These are phyloP conservation scores for Podospora appendiculata DNA, from an alignment of 495 filamentous ascomycete species.

Conservation along the genomic window DNA sequence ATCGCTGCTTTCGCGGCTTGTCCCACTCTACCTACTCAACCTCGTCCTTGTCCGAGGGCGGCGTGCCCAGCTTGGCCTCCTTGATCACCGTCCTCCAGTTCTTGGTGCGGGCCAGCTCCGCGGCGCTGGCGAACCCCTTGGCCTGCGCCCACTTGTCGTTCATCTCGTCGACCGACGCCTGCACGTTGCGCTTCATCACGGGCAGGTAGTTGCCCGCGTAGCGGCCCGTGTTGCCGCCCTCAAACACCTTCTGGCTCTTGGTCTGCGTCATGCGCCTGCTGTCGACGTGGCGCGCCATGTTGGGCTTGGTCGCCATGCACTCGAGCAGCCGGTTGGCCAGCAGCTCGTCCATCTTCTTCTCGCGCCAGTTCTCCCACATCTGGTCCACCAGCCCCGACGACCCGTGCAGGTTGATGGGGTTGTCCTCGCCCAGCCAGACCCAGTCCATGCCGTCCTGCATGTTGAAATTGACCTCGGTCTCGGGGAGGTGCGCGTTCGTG, in stretches of 20 bases:
- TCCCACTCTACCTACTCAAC: no score
- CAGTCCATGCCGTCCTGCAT: conserved; percentile 60
- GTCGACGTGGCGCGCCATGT: conserved; percentile 12
- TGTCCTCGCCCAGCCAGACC: conserved; percentile 63
- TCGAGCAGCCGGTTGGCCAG: conserved; percentile 62
- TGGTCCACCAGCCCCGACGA: conserved; percentile 60
- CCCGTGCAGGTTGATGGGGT: conserved; percentile 44
- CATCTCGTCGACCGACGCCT: conserved; percentile 58
- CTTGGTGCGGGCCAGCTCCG: conserved; percentile 33
- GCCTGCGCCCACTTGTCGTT: conserved; percentile 70
- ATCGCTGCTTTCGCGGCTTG: no score
- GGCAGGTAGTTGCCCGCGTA: conserved; percentile 62
- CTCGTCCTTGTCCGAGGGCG: neutral
- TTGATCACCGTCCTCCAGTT: conserved; percentile 26
- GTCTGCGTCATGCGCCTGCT: conserved; percentile 13
- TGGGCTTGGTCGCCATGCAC: conserved; percentile 47
- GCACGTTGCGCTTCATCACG: conserved; percentile 55
- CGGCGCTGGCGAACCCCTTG: conserved; percentile 50
- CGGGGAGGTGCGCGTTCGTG: conserved; percentile 26
- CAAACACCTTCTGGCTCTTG: conserved; percentile 54
- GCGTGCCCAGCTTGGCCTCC: neutral
- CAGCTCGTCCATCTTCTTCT: conserved; percentile 82
- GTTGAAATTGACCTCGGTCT: conserved; percentile 22
- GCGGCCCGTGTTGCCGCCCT: conserved; percentile 56
- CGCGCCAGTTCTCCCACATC: conserved; percentile 75